A percentile compares a stretch with the other conserved stretches of the same genome.
Conservation (phyloP, 257 asterid species). For the Solanum chmielewskii region DNA sequence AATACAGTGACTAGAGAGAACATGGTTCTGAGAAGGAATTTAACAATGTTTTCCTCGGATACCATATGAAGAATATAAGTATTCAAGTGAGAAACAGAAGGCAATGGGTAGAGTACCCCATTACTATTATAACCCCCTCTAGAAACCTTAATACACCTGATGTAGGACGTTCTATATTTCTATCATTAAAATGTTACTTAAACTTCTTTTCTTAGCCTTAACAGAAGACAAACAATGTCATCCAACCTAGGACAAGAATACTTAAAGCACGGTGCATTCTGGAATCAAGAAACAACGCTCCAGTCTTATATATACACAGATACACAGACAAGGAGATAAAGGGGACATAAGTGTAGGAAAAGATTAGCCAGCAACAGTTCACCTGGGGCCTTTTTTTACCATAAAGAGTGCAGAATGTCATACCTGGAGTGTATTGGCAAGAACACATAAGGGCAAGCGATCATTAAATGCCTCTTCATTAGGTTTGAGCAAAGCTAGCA, state of each 20-base stretch:
- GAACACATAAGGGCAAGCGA: conserved; percentile 55
- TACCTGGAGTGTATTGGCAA: conserved; percentile 96
- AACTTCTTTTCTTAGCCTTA: not conserved
- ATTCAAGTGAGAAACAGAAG: not conserved
- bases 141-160: not conserved
- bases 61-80: not conserved
- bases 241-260: not conserved
- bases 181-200: not conserved
- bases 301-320: not conserved
- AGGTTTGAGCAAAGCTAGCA: conserved; percentile 68
- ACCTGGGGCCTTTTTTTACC: not conserved
- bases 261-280: not conserved
- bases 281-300: not conserved
- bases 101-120: not conserved
- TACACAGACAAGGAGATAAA: not conserved
- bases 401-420: not conserved
- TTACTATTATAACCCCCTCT: not conserved
- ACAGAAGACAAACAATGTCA: not conserved
- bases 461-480: conserved; percentile 54
- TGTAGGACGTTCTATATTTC: not conserved
- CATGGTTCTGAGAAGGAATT: not conserved
- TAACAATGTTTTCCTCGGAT: not conserved
- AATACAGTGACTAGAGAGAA: not conserved
- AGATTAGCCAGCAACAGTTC: not conserved
- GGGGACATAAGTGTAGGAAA: not conserved